Base-by-base conservation (phyloP, 2,329 filamentous ascomycete genomes). In the Claviceps purpurea region DNA sequence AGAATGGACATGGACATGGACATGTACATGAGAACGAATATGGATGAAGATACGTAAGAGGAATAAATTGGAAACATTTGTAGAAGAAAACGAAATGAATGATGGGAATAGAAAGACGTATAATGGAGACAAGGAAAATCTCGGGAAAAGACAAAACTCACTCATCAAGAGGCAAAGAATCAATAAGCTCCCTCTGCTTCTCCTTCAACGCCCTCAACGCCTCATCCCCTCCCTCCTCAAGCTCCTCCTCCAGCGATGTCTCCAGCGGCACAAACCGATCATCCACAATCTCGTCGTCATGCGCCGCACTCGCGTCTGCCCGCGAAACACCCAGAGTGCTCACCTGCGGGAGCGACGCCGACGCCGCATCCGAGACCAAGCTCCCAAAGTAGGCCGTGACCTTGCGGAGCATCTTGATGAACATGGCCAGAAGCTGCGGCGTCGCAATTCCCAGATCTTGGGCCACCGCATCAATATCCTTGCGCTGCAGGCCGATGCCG, bases 351-450 rank as follows among this genome's bases (percentile, higher is more conserved):
- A 90, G 72, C 47, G 80, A 74, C 1, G 81, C 79, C 52, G 81
- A 83, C 11, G 85, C 83, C 0, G 87, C 89, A 3, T 80, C 81
- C 43, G 89, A 80, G 2, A 96, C 76, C 1, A 97, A 69, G 3
- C 76, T 72, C 37, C 82, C 79, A 69, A 98, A 93, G 64, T 90
- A 80, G 2, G 78, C 75, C 2, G 86, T 86, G 41, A 95, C 78
- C 72, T 97, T 97, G 58, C 89, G 82, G 54, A 96, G 77, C 55
- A 95, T 85, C 74, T 98, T 98, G 66, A 95, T 88, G 68, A 98
- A 97, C 85, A 97, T 95, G 55, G 91, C 90, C 56, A 98, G 75
- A 3, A 96, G 73, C 70, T 97, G 93, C 45, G 82, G 84, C 2
- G 81, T 77, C 1, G 80, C 81, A 5, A 96, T 70, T 7, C 76